Evolutionary conservation across 1,139 yeast species (phyloP).

Genomic region (Blastobotrys buckinghamii): DNA sequence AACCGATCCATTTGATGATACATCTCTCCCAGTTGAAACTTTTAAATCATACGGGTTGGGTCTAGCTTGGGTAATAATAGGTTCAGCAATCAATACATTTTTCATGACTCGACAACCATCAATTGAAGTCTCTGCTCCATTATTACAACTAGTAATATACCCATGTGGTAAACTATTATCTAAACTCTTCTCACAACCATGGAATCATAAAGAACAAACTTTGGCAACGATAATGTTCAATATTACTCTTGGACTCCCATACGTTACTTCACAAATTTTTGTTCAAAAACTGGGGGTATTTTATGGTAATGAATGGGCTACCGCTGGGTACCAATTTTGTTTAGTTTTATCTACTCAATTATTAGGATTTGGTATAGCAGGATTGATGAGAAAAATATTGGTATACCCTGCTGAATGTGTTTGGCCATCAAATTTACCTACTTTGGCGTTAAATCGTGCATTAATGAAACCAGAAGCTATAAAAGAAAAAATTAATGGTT

Average conservation of each 20-base stretch:
- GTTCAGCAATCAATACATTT: conserved; percentile 52
- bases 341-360: conserved; percentile 48
- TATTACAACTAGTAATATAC: conserved; percentile 51
- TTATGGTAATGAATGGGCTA: conserved; percentile 41
- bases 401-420: conserved; percentile 51
- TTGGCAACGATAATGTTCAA: conserved; percentile 45
- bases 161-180: conserved; percentile 33
- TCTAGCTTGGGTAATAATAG: conserved; percentile 48
- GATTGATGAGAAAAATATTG: conserved; percentile 49
- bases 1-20: conserved; percentile 36
- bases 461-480: conserved; percentile 12
- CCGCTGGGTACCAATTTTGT: conserved; percentile 45
- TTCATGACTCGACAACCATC: conserved; percentile 49
- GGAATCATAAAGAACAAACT: conserved; percentile 68
- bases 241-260: conserved; percentile 37
- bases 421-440: conserved; percentile 53
- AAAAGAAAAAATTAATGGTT: conserved; percentile 31
- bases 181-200: conserved; percentile 42
- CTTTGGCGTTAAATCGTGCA: conserved; percentile 50
- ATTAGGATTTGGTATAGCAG: conserved; percentile 59
- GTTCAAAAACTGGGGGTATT: conserved; percentile 40
- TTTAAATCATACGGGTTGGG: conserved; percentile 50
- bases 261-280: conserved; percentile 32
- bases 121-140: conserved; percentile 40
- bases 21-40: conserved; percentile 43